Conservation (phyloP, 2,329 filamentous ascomycete genomes). For the Arthrobotrys megalospora region DNA sequence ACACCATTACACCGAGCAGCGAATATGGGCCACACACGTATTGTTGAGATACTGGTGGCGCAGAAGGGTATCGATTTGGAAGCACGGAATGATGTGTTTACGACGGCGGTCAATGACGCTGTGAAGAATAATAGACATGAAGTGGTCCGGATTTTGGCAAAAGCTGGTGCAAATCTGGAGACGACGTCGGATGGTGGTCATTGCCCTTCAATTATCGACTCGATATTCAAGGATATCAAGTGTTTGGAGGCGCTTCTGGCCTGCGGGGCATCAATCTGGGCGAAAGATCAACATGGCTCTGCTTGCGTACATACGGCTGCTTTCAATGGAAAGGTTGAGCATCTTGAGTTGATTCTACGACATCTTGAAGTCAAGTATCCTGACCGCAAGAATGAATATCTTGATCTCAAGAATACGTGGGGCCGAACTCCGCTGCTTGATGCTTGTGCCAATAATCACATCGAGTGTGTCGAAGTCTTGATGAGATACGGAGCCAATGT, state of each 20-base stretch:
- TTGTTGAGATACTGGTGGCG: slow-evolving; percentile 52
- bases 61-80: slow-evolving; percentile 43
- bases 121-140: slow-evolving; percentile 45
- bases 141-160: slow-evolving; percentile 29
- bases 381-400: slow-evolving; percentile 40
- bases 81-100: slow-evolving; percentile 29
- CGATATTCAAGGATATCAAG: slow-evolving; percentile 28
- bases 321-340: slow-evolving; percentile 34
- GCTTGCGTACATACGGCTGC: slow-evolving; percentile 25
- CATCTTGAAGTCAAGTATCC: slow-evolving; percentile 48
- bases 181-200: slow-evolving; percentile 18
- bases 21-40: slow-evolving; percentile 25
- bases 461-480: slow-evolving; percentile 29
- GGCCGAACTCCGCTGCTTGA: slow-evolving; percentile 26
- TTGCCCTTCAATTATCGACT: slow-evolving; percentile 37
- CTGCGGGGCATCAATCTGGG: slow-evolving; percentile 43
- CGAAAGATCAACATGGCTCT: slow-evolving; percentile 25
- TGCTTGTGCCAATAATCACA: slow-evolving; percentile 5
- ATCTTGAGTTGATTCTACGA: slow-evolving; percentile 37
- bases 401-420: slow-evolving; percentile 34
- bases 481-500: slow-evolving; percentile 48
- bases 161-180: slow-evolving; percentile 39
- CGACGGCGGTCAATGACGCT: slow-evolving; percentile 40
- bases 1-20: slow-evolving; percentile 49
- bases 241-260: slow-evolving; percentile 36